A percentile compares a stretch with the other conserved stretches of the same genome.
phyloP scores from a whole-genome alignment of 2,329 filamentous ascomycete species.

The Colletotrichum filicis region DNA sequence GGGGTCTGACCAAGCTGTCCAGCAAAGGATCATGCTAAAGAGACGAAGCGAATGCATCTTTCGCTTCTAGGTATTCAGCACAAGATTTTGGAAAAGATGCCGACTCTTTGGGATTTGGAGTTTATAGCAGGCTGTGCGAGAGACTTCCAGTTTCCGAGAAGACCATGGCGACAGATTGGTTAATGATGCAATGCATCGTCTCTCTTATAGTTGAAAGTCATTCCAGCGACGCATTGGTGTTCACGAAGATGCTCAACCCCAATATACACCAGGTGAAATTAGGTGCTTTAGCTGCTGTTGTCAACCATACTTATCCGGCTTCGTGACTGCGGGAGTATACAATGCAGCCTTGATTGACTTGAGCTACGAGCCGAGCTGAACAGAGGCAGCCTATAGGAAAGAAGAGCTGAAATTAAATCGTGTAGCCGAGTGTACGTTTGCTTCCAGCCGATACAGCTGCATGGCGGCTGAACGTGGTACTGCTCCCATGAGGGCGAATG shows the following conservation, averaged over 20 bases:
- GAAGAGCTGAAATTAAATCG: background rate
- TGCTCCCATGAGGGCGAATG: background rate
- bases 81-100: too few species aligned
- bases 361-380: background rate
- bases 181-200: too few species aligned
- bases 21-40: background rate
- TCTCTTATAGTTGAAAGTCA: too few species aligned
- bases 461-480: background rate
- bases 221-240: too few species aligned
- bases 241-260: too few species aligned
- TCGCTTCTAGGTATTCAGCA: accelerated
- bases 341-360: background rate
- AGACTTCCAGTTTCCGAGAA: too few species aligned
- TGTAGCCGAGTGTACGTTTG: background rate
- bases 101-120: too few species aligned
- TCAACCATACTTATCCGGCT: background rate
- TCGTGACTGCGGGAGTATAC: background rate
- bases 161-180: too few species aligned
- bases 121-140: too few species aligned
- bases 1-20: background rate
- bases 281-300: too few species aligned
- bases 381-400: background rate
- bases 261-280: too few species aligned
- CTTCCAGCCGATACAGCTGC: background rate
- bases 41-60: too few species aligned